phyloP scores from a whole-genome alignment of 495 filamentous ascomycete genomes.

The Cercophora sp. region DNA sequence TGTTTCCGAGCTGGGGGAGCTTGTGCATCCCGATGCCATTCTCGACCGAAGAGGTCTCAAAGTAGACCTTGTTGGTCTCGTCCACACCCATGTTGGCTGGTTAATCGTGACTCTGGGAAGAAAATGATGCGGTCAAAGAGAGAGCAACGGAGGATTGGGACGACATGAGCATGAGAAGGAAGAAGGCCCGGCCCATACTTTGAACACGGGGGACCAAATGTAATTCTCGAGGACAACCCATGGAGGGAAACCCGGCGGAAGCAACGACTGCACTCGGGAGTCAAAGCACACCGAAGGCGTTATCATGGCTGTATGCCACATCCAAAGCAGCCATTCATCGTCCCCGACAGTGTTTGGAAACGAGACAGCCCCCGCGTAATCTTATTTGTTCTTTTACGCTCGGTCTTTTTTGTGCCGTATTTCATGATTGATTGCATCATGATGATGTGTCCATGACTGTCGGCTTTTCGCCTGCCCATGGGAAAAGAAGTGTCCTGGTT shows the following conservation, averaged over 20 bases:
- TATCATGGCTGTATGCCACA: neutral
- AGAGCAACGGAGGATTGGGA: neutral
- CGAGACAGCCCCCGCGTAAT: neutral
- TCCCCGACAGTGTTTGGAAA: neutral
- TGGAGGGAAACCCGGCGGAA: neutral
- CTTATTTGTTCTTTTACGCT: too few relatives aligned
- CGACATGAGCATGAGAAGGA: too few relatives aligned
- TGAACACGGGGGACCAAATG: neutral
- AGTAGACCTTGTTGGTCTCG: constrained; percentile 5
- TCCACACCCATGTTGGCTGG: constrained; percentile 4
- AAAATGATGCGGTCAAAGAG: neutral
- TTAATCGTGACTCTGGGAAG: too few relatives aligned
- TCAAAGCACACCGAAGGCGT: neutral
- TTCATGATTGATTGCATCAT: too few relatives aligned
- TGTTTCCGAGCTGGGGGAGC: constrained; percentile 13
- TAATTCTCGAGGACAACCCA: neutral
- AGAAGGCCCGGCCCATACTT: too few relatives aligned
- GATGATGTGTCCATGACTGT: too few relatives aligned
- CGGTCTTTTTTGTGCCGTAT: too few relatives aligned
- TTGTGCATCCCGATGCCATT: constrained; percentile 12
- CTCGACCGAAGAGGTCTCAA: constrained; percentile 11
- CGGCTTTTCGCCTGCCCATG: too few relatives aligned
- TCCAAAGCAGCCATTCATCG: neutral
- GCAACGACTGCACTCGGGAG: neutral
- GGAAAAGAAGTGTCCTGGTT: too few relatives aligned